Evolutionary conservation across 169 alveolate genomes (phyloP).

Genomic region (Eimeria nieschulzi): DNA sequence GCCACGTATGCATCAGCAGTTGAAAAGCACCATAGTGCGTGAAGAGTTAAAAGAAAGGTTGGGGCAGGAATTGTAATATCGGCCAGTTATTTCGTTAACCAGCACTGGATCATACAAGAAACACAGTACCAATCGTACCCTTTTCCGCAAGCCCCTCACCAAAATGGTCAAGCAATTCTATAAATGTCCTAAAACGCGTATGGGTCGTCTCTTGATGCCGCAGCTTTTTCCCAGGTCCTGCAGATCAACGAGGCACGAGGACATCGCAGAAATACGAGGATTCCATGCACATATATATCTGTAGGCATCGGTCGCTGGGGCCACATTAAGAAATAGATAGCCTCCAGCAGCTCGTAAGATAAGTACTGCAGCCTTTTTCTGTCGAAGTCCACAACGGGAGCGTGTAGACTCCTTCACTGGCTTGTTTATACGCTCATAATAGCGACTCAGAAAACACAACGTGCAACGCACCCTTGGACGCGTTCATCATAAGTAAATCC

Average conservation of each 20-base stretch:
- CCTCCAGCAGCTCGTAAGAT: background rate
- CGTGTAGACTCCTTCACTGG: background rate
- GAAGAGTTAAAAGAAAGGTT: background rate
- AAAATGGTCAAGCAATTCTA: background rate
- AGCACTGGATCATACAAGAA: conserved; percentile 18
- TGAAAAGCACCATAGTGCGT: background rate
- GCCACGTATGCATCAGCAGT: conserved; percentile 5
- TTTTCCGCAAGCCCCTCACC: background rate
- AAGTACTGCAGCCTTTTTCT: background rate
- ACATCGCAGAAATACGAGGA: background rate
- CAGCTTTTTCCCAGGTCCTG: conserved; percentile 71
- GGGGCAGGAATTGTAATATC: background rate
- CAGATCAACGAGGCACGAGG: background rate
- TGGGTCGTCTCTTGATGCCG: conserved; percentile 60
- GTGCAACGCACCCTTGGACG: conserved; percentile 58
- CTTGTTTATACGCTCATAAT: background rate
- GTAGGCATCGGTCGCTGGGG: background rate
- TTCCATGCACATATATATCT: background rate
- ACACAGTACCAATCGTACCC: background rate
- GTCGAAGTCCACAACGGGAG: background rate
- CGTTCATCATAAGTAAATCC: conserved; percentile 66
- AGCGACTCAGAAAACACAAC: background rate
- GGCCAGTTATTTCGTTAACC: conserved; percentile 17
- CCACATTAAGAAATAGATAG: background rate
- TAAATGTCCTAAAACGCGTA: conserved; percentile 41